Conservation (phyloP, 768 basidiomycete species). For the Collybia nuda region DNA sequence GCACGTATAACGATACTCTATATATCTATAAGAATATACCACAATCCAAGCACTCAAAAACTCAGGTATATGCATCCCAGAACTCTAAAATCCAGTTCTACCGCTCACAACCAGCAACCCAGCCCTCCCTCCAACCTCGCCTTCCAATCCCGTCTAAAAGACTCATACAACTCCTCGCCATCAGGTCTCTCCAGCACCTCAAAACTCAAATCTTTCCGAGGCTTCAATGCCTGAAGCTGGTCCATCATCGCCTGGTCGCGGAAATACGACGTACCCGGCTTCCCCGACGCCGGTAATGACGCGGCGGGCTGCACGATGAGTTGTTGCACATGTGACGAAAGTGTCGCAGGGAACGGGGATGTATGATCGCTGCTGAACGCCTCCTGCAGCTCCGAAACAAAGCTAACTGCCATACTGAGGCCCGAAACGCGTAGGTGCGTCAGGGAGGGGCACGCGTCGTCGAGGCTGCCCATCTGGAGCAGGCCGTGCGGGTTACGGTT, state of each 20-base stretch:
- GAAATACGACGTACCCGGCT: slow-evolving; percentile 8
- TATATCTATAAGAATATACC: no score
- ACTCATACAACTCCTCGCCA: background rate
- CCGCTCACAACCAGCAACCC: slow-evolving; percentile 11
- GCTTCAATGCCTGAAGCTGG: slow-evolving; percentile 17
- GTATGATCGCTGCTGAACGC: slow-evolving; percentile 19
- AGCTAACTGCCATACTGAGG: slow-evolving; percentile 38
- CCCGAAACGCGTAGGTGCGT: slow-evolving; percentile 41
- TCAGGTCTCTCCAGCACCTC: slow-evolving; percentile 7
- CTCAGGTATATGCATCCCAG: no score
- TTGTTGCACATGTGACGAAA: slow-evolving; percentile 21
- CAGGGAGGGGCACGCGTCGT: slow-evolving; percentile 37
- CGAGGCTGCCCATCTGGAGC: slow-evolving; percentile 35
- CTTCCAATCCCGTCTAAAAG: slow-evolving; percentile 18
- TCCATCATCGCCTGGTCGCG: slow-evolving; percentile 30
- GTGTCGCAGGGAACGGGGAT: slow-evolving; percentile 17
- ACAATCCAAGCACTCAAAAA: no score
- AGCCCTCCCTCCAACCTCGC: slow-evolving; percentile 13
- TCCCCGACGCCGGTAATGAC: slow-evolving; percentile 8
- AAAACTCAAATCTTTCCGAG: slow-evolving; percentile 6
- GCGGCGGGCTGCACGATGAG: slow-evolving; percentile 29
- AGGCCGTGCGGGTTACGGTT: slow-evolving; percentile 52
- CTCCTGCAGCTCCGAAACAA: slow-evolving; percentile 39
- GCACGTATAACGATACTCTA: no score
- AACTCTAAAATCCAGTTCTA: no score